These are phyloP conservation scores for Aspergillus sergii DNA, from an alignment of 2,329 filamentous ascomycete genomes.

Conservation along the genomic window DNA sequence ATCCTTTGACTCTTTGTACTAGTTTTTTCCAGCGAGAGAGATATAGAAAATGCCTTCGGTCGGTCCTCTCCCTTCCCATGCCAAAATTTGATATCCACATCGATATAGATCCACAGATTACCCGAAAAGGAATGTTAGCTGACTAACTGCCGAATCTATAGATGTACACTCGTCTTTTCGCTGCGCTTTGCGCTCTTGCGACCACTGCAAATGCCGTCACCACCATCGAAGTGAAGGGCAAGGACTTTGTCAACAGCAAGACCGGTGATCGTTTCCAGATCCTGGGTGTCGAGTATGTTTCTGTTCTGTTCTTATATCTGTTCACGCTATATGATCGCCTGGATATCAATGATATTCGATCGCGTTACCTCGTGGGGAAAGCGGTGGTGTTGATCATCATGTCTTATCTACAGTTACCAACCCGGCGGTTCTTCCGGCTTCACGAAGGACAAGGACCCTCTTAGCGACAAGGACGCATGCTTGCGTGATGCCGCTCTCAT, in stretches of 20 bases:
- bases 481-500: slow-evolving; percentile 66
- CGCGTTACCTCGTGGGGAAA: slow-evolving; percentile 17
- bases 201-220: slow-evolving; percentile 56
- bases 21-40: background rate
- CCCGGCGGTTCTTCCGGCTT: slow-evolving; percentile 64
- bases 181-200: slow-evolving; percentile 46
- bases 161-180: slow-evolving; percentile 39
- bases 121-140: background rate
- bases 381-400: slow-evolving; percentile 20
- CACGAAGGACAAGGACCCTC: slow-evolving; percentile 56
- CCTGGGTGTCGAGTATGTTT: slow-evolving; percentile 60
- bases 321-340: background rate
- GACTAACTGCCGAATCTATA: slow-evolving; percentile 11
- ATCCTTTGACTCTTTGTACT: slow-evolving; percentile 11
- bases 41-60: slow-evolving; percentile 26
- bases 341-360: slow-evolving; percentile 12
- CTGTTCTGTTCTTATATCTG: background rate
- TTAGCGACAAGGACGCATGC: slow-evolving; percentile 61
- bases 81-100: background rate
- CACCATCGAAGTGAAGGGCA: slow-evolving; percentile 59
- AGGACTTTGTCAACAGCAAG: slow-evolving; percentile 63
- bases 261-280: slow-evolving; percentile 64
- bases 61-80: slow-evolving; percentile 5
- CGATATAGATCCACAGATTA: background rate
- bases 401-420: slow-evolving; percentile 53